phyloP scores from a whole-genome alignment of 306 rosid species.

The Sphenostylis stenocarpa region DNA sequence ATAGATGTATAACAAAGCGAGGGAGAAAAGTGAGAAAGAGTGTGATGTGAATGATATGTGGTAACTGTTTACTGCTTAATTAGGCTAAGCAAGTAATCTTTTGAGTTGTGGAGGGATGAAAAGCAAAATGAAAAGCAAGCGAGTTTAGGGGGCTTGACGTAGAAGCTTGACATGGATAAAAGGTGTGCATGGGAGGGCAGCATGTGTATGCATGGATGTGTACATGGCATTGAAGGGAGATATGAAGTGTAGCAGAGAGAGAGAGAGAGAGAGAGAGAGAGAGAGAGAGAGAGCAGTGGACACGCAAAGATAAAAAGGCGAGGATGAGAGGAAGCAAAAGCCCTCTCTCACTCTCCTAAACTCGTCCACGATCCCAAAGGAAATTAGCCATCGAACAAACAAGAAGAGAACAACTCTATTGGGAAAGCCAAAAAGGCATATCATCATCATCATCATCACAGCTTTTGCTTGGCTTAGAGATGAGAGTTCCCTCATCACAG shows the following conservation, averaged over 20 bases:
- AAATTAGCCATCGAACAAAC: slow-evolving; percentile 1
- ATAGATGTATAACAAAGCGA: too few species aligned
- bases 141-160: slow-evolving; percentile 14
- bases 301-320: slow-evolving; percentile 72
- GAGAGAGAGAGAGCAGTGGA: slow-evolving; percentile 26
- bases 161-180: slow-evolving; percentile 51
- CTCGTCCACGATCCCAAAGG: slow-evolving; percentile 18
- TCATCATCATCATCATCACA: not conserved
- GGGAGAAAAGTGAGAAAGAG: not conserved
- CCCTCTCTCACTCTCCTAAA: slow-evolving; percentile 33
- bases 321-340: slow-evolving; percentile 57
- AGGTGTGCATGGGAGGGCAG: slow-evolving; percentile 8
- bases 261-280: slow-evolving; percentile 41
- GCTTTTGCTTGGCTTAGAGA: slow-evolving; percentile 38
- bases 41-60: not conserved
- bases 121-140: slow-evolving; percentile 9
- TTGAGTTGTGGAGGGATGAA: not conserved
- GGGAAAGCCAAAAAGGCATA: slow-evolving; percentile 33
- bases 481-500: slow-evolving; percentile 79
- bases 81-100: not conserved
- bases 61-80: not conserved
- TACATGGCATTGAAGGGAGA: not conserved
- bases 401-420: slow-evolving; percentile 24
- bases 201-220: not conserved
- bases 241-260: not conserved